Percentiles rank a stretch among this genome's conserved stretches.
phyloP scores from a whole-genome alignment of 345 rosid genomes.

The Gynandropsis gynandra region DNA sequence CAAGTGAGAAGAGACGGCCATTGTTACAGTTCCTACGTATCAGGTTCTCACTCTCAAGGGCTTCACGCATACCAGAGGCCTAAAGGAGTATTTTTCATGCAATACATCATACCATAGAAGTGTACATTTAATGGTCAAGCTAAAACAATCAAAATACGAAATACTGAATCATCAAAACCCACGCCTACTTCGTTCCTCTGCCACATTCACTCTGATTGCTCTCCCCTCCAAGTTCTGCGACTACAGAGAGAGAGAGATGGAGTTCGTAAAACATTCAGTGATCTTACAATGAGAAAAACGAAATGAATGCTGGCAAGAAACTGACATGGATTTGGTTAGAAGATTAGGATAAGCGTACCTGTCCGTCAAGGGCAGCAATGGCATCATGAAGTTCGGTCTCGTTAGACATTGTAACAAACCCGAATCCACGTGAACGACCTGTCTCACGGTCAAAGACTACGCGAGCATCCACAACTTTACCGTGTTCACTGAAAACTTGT shows the following conservation, averaged over 20 bases:
- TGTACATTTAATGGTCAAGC: too few relatives aligned
- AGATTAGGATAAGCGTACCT: slow-evolving; percentile 42
- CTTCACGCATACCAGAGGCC: too few relatives aligned
- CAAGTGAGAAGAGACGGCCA: too few relatives aligned
- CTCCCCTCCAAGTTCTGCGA: slow-evolving; percentile 71
- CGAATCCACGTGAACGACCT: slow-evolving; percentile 83
- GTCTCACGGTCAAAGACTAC: slow-evolving; percentile 61
- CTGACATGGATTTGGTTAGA: background rate
- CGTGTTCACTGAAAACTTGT: slow-evolving; percentile 64
- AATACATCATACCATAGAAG: too few relatives aligned
- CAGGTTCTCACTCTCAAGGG: too few relatives aligned
- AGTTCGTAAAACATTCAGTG: too few relatives aligned
- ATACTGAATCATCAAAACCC: too few relatives aligned
- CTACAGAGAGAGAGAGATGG: slow-evolving; percentile 1
- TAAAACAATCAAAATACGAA: too few relatives aligned
- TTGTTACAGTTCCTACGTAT: too few relatives aligned
- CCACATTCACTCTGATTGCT: slow-evolving; percentile 67
- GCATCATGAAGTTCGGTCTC: slow-evolving; percentile 62
- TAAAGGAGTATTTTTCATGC: too few relatives aligned
- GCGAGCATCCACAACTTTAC: slow-evolving; percentile 59
- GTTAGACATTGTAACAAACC: too few relatives aligned
- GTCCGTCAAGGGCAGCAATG: slow-evolving; percentile 76
- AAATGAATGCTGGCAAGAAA: background rate
- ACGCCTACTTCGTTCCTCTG: slow-evolving; percentile 60
- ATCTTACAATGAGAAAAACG: too few relatives aligned